These are phyloP conservation scores for Cicer judaicum DNA, from an alignment of 306 rosid species.

Conservation along the genomic window DNA sequence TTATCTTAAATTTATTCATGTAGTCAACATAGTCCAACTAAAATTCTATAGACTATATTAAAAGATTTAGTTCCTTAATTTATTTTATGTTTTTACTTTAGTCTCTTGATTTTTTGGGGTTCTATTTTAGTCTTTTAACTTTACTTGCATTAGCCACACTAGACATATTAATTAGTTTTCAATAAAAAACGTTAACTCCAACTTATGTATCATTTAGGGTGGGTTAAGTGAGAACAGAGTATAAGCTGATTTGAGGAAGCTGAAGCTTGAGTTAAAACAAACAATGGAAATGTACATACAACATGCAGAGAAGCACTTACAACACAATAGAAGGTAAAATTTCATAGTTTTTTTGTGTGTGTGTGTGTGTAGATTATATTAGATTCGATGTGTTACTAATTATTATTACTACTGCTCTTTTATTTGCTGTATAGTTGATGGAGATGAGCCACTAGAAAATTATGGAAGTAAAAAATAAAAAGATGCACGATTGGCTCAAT, in stretches of 20 bases:
- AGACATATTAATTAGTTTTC: too few relatives aligned
- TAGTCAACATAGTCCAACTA: too few relatives aligned
- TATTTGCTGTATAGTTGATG: constrained; percentile 49
- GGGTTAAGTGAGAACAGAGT: too few relatives aligned
- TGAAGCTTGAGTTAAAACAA: constrained; percentile 90
- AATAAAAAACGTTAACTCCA: too few relatives aligned
- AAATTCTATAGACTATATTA: too few relatives aligned
- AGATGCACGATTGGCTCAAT: constrained; percentile 69
- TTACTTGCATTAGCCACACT: too few relatives aligned
- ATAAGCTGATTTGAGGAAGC: constrained; percentile 82
- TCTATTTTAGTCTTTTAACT: too few relatives aligned
- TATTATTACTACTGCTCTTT: not conserved
- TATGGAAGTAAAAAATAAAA: constrained; percentile 70
- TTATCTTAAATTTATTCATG: too few relatives aligned
- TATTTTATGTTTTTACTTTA: too few relatives aligned
- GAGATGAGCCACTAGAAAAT: constrained; percentile 64
- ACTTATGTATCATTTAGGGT: too few relatives aligned
- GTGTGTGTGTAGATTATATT: not conserved
- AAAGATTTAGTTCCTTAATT: too few relatives aligned
- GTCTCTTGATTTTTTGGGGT: too few relatives aligned
- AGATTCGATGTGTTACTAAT: not conserved
- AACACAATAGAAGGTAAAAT: constrained; percentile 61
- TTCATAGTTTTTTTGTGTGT: not conserved
- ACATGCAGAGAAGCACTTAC: constrained; percentile 47
- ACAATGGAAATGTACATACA: constrained; percentile 74